Evolutionary conservation across 2,329 filamentous ascomycete species (phyloP).

Genomic region (Pseudocercospora vitis): DNA sequence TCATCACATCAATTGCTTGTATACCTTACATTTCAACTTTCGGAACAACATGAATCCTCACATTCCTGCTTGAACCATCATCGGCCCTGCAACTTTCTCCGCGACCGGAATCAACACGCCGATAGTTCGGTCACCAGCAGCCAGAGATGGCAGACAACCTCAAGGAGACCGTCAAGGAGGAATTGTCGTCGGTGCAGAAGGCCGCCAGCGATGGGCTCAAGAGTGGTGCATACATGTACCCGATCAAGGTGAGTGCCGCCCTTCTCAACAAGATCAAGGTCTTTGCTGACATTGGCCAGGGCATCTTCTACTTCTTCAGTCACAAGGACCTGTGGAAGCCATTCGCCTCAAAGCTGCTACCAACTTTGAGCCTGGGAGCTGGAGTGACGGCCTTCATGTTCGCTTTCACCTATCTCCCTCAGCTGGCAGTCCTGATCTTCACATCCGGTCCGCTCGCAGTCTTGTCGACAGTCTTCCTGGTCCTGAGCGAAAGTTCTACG

Average conservation of each 20-base stretch:
- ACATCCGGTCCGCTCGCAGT: slow-evolving; percentile 81
- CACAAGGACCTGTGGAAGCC: slow-evolving; percentile 62
- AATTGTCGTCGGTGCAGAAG: slow-evolving; percentile 65
- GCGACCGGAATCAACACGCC: background rate
- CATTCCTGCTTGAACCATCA: no score
- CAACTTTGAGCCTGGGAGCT: slow-evolving; percentile 68
- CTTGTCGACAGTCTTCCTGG: slow-evolving; percentile 68
- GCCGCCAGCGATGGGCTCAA: slow-evolving; percentile 68
- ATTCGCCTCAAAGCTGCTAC: slow-evolving; percentile 56
- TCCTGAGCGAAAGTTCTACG: slow-evolving; percentile 54
- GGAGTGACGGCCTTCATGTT: slow-evolving; percentile 79
- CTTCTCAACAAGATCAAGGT: no score
- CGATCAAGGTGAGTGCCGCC: slow-evolving; percentile 67
- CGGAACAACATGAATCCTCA: background rate
- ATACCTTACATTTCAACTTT: background rate
- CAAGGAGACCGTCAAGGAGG: slow-evolving; percentile 63
- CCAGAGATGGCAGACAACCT: slow-evolving; percentile 43
- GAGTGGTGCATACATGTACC: slow-evolving; percentile 82
- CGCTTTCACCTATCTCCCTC: slow-evolving; percentile 79
- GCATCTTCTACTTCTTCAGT: slow-evolving; percentile 60
- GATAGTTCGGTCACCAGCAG: background rate
- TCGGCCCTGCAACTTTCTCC: no score
- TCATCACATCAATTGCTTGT: background rate
- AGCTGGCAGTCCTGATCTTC: slow-evolving; percentile 77
- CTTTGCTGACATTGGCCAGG: slow-evolving; percentile 46